Evolutionary conservation across 176 grass and related monocot species (phyloP), one percentile per base, ranked within the genome.

Genomic region (Triticum timopheevii): DNA sequence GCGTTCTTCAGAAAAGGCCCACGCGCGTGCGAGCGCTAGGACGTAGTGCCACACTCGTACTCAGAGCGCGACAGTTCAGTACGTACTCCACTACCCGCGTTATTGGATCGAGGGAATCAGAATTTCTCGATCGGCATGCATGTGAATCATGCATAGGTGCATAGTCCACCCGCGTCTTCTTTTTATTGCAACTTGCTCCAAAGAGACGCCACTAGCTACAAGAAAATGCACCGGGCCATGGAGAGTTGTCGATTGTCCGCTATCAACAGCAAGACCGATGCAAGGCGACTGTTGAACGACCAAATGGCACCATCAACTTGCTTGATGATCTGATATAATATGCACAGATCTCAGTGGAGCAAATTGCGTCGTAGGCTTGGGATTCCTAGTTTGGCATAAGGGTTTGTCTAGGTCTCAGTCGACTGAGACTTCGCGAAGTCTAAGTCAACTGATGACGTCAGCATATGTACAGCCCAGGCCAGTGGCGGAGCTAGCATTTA

Each of bases 101-200:
- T 25, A 27, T 39, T 3, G 9, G 50, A 13, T 3, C 3, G 10
- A n/a, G 34, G 8, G 87, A 31, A 65, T 84, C 82, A 16, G 76
- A 89, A 84, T 89, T 84, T 84, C 23, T 89, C 16, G 87, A 27
- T 44, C 11, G 36, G 19, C 19, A 25, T 36, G 56, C 54, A 31
- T 79, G 81, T 84, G 39, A 50, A 79, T 40, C 74, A 31, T 76
- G 65, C 45, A 72, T 34, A 75, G 75, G n/a, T 76, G 52, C 34
- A 64, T 34, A 75, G 81, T 22, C 19, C 17, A 58, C 54, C 16
- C 49, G 49, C 44, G 49, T 52, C 49, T 17, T 52, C 49, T 52
- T 52, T 52, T 52, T 19, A 52, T 17, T 52, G 49, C 22, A 42
- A 56, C 54, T 58, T 58, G 54, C 61, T 72, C 50, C 44, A 69